Evolutionary conservation across 2,329 filamentous ascomycete species (phyloP), one percentile per base, ranked within the genome.

Genomic region (Trichoderma breve): DNA sequence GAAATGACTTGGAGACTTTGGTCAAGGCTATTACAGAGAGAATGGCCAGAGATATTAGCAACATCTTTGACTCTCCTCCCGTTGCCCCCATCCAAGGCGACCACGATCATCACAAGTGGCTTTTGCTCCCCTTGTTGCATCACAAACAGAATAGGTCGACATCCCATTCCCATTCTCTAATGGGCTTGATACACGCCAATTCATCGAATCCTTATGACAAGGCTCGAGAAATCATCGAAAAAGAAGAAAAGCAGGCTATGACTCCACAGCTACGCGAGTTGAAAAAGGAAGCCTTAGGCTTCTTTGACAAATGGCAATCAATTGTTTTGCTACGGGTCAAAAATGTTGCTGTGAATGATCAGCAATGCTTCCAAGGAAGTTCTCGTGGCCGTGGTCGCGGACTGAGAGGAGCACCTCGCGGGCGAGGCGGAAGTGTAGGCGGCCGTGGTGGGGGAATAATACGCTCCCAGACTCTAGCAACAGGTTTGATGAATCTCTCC

Each of bases 231-330:
- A 76, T 77, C 28, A 73, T 77, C 28, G 76, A 79, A 21, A 80
- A 81, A 43, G 77, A 81, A 43, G 79, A 80, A 57, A 73, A 80
- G 18, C 78, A 69, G 11, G 74, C 79, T 26, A 82, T 84, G 70
- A 82, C 81, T 39, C 81, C 83, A 5, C 81, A 85, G 71, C 85
- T 91, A 73, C 82, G 86, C 71, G 91, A 93, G 76, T 81, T 94
- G 76, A 94, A 90, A 82, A 89, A 88, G 74, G 90, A 92, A 69
- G 87, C 90, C 2, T 79, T 97, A 6, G 83, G 86, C 7, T 90
- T 91, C 78, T 97, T 95, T 78, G 90, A 92, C 72, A 91, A 93
- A 74, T 98, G 95, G 95, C 89, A 93, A 76, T 86, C 89, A 6
- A 84, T 85, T 14, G 88, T 97, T 11, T 83, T 93, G 53, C 86